A percentile compares a stretch with the other conserved stretches of the same genome.
Evolutionary conservation across 805 yeast species (phyloP).

Genomic region (Candida ovalis): DNA sequence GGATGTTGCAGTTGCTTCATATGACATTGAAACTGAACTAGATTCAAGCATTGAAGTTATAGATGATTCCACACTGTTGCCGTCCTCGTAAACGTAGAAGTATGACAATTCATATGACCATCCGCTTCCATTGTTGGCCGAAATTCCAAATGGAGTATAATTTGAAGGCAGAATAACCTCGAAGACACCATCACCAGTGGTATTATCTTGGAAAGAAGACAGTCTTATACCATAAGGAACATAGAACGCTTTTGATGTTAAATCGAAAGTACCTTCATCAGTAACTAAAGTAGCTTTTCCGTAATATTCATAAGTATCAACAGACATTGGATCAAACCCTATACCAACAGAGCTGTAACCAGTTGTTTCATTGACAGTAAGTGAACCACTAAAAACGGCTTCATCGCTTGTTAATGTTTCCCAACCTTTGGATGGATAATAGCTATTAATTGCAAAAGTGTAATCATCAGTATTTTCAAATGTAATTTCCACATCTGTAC

Average conservation of each 20-base stretch:
- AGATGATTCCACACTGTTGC: background rate
- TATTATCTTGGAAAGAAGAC: constrained; percentile 3
- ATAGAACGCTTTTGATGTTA: background rate
- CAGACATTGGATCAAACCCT: background rate
- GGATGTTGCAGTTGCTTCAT: constrained; percentile 1
- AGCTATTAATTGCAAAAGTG: background rate
- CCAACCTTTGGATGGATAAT: background rate
- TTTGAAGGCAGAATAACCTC: constrained; percentile 9
- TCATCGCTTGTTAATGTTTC: background rate
- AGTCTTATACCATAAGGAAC: background rate
- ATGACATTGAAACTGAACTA: constrained; percentile 5
- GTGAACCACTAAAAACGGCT: background rate
- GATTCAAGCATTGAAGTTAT: background rate
- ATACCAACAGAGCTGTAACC: background rate
- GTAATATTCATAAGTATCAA: background rate
- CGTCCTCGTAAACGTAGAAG: constrained; percentile 1
- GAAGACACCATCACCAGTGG: constrained; percentile 9
- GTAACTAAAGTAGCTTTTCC: background rate
- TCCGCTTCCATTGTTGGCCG: constrained; percentile 1
- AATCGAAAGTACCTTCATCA: background rate
- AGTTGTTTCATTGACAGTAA: background rate
- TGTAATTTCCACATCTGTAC: background rate
- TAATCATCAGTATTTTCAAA: background rate
- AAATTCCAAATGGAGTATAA: constrained; percentile 9
- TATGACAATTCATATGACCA: constrained; percentile 6